Evolutionary conservation across 768 basidiomycete species (phyloP).

Genomic region (Lentinula edodes): DNA sequence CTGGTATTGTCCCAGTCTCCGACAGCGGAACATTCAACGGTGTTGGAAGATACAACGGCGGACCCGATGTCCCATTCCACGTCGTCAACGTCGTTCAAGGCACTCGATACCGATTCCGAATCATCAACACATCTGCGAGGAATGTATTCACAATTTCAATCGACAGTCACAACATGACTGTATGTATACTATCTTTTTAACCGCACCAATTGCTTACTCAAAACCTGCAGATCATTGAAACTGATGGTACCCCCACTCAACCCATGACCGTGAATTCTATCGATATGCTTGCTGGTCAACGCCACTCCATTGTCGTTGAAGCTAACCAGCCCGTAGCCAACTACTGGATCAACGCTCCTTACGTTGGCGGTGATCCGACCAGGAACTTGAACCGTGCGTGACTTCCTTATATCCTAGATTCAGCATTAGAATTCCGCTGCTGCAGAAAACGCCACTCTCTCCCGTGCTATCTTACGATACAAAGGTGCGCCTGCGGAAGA

Average conservation of each 20-base stretch:
- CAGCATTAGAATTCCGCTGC: no score
- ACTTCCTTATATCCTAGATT: not conserved
- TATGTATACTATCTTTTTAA: constrained; percentile 10
- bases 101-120: constrained; percentile 39
- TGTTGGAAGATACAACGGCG: constrained; percentile 30
- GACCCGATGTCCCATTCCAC: constrained; percentile 29
- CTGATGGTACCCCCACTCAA: constrained; percentile 29
- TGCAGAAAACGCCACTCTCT: constrained; percentile 20
- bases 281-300: constrained; percentile 11
- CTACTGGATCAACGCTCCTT: constrained; percentile 39
- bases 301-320: constrained; percentile 20
- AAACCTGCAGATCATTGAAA: constrained; percentile 25
- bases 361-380: constrained; percentile 24
- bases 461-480: constrained; percentile 34
- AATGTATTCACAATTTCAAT: constrained; percentile 33
- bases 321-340: constrained; percentile 41
- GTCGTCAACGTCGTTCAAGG: constrained; percentile 33
- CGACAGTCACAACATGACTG: constrained; percentile 30
- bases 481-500: constrained; percentile 26
- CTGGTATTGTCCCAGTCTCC: constrained; percentile 23
- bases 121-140: constrained; percentile 35
- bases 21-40: constrained; percentile 44
- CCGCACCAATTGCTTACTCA: constrained; percentile 11
- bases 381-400: constrained; percentile 26
- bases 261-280: not conserved